These are phyloP conservation scores for Mycena galopus DNA, from an alignment of 768 basidiomycete species.

Conservation along the genomic window DNA sequence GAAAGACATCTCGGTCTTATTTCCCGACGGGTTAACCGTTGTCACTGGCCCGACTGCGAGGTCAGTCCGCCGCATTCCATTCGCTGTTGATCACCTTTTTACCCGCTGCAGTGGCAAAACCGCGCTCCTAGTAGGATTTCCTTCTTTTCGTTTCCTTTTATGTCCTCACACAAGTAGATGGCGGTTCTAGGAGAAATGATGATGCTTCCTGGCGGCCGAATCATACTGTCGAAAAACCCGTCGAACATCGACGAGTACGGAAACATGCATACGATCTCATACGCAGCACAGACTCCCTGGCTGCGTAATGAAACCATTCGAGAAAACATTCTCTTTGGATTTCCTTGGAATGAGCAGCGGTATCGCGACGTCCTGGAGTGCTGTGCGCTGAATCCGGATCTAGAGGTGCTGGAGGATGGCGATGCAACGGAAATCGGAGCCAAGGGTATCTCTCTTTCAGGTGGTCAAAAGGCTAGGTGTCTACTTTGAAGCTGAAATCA, in stretches of 20 bases:
- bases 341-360: slow-evolving; percentile 76
- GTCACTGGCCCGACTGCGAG: slow-evolving; percentile 83
- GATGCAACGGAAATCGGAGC: slow-evolving; percentile 87
- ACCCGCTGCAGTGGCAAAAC: slow-evolving; percentile 73
- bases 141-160: neutral
- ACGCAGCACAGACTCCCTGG: slow-evolving; percentile 81
- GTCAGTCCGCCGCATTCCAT: neutral
- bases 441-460: slow-evolving; percentile 52
- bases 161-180: slow-evolving; percentile 57
- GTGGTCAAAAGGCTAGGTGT: slow-evolving; percentile 76
- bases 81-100: neutral
- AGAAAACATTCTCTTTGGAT: slow-evolving; percentile 86
- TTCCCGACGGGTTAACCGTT: slow-evolving; percentile 81
- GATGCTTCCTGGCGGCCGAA: slow-evolving; percentile 57
- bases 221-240: slow-evolving; percentile 78
- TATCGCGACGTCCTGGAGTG: slow-evolving; percentile 83
- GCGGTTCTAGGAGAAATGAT: slow-evolving; percentile 82
- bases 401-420: slow-evolving; percentile 89
- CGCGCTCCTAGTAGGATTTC: slow-evolving; percentile 70
- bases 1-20: slow-evolving; percentile 72
- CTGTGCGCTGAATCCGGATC: slow-evolving; percentile 85
- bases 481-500: neutral
- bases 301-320: slow-evolving; percentile 78
- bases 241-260: slow-evolving; percentile 69
- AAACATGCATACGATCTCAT: slow-evolving; percentile 73